phyloP scores from a whole-genome alignment of 495 filamentous ascomycete genomes.

The Podospora didyma region DNA sequence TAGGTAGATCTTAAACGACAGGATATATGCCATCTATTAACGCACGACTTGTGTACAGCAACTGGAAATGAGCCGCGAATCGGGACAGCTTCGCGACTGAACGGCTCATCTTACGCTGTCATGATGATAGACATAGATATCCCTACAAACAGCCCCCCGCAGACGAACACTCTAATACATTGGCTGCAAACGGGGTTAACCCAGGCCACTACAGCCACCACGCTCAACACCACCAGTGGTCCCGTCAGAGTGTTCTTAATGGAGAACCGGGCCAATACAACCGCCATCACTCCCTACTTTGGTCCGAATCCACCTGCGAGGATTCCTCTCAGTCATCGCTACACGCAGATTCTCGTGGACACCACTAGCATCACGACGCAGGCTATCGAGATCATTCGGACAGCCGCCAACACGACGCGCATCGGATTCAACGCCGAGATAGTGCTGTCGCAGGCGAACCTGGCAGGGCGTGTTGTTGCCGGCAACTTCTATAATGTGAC shows the following conservation, averaged over 20 bases:
- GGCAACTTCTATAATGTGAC: slow-evolving; percentile 45
- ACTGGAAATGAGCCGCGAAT: slow-evolving; percentile 19
- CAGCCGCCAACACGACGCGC: slow-evolving; percentile 18
- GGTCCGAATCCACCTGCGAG: slow-evolving; percentile 37
- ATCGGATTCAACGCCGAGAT: slow-evolving; percentile 28
- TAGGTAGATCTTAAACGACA: slow-evolving; percentile 9
- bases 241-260: slow-evolving; percentile 28
- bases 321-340: slow-evolving; percentile 39
- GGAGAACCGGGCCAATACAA: slow-evolving; percentile 21
- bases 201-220: slow-evolving; percentile 25
- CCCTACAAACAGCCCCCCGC: slow-evolving; percentile 31
- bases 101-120: slow-evolving; percentile 32
- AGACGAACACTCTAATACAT: slow-evolving; percentile 36
- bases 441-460: slow-evolving; percentile 27
- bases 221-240: slow-evolving; percentile 26
- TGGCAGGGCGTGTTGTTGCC: slow-evolving; percentile 32
- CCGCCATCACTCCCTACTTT: slow-evolving; percentile 28
- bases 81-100: slow-evolving; percentile 17
- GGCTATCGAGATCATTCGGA: slow-evolving; percentile 19
- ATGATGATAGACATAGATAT: slow-evolving; percentile 45
- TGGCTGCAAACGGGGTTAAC: slow-evolving; percentile 42
- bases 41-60: slow-evolving; percentile 1
- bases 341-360: slow-evolving; percentile 39
- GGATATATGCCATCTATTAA: not conserved
- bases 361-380: slow-evolving; percentile 26